phyloP scores from a whole-genome alignment of 768 basidiomycete genomes.

The Kwoniella botswanensis region DNA sequence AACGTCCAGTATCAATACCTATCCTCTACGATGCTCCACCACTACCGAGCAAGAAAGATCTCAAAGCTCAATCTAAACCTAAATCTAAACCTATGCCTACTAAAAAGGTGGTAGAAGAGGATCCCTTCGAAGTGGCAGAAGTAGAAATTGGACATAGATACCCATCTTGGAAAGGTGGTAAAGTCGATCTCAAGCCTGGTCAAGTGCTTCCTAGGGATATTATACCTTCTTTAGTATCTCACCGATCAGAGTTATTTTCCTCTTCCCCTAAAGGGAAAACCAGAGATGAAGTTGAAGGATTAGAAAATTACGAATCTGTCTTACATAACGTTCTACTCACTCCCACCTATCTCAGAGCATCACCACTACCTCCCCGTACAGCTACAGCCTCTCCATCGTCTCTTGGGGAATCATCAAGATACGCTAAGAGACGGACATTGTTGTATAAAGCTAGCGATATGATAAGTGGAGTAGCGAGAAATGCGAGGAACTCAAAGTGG shows the following conservation, averaged over 20 bases:
- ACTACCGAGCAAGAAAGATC: slow-evolving; percentile 1
- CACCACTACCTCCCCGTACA: slow-evolving; percentile 15
- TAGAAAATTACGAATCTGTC: slow-evolving; percentile 46
- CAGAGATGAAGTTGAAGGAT: slow-evolving; percentile 4
- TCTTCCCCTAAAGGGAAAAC: slow-evolving; percentile 1
- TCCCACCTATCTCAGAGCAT: slow-evolving; percentile 41
- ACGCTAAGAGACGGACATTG: slow-evolving; percentile 26
- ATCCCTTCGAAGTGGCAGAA: slow-evolving; percentile 44
- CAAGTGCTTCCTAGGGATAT: slow-evolving; percentile 36
- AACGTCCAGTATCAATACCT: slow-evolving; percentile 7
- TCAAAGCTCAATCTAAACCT: background rate
- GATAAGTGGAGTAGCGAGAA: slow-evolving; percentile 13
- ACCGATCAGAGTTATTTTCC: background rate
- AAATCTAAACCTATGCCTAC: slow-evolving; percentile 14
- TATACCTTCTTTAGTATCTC: slow-evolving; percentile 17
- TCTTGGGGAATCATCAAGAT: slow-evolving; percentile 10
- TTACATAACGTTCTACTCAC: slow-evolving; percentile 49
- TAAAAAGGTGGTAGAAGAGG: slow-evolving; percentile 25
- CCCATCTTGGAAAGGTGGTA: slow-evolving; percentile 49
- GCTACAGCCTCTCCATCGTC: background rate
- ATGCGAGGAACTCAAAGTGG: slow-evolving; percentile 22
- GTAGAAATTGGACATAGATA: slow-evolving; percentile 50
- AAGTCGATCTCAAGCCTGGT: slow-evolving; percentile 48
- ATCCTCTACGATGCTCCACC: background rate
- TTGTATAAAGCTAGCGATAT: slow-evolving; percentile 30